A percentile compares a stretch with the other conserved stretches of the same genome.
phyloP scores from a whole-genome alignment of 345 rosid genomes.

The Boechera divaricarpa region DNA sequence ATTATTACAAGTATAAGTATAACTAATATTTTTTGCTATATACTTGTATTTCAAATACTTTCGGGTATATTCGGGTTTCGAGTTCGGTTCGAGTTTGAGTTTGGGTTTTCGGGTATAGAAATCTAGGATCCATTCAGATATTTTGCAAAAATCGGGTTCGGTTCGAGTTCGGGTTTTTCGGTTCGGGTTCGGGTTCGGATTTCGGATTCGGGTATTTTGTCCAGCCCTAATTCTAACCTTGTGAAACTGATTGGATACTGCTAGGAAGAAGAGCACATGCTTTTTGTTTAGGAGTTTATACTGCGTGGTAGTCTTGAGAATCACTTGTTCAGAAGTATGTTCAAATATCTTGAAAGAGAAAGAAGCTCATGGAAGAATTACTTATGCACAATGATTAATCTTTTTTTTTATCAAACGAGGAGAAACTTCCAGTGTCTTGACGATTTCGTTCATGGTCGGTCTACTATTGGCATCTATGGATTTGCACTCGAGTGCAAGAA shows the following conservation, averaged over 20 bases:
- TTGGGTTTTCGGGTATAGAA: no score
- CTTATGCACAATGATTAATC: not conserved
- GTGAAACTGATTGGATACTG: conserved; percentile 92
- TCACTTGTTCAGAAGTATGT: conserved; percentile 65
- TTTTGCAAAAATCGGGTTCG: no score
- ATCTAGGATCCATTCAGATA: no score
- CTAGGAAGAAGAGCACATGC: conserved; percentile 92
- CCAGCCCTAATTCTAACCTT: conserved; percentile 63
- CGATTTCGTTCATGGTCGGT: conserved; percentile 77
- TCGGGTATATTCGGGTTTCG: no score
- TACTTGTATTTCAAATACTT: no score
- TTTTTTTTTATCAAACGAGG: conserved; percentile 51
- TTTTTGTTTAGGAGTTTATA: conserved; percentile 94
- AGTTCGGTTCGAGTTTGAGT: no score
- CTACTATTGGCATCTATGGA: conserved; percentile 63
- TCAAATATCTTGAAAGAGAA: not conserved
- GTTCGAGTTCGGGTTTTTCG: no score
- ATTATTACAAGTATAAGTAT: no score
- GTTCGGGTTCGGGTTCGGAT: no score
- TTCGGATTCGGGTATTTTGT: no score
- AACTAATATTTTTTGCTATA: no score
- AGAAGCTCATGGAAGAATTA: conserved; percentile 5
- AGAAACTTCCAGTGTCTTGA: conserved; percentile 69
- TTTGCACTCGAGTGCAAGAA: conserved; percentile 74
- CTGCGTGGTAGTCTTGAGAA: conserved; percentile 95